Evolutionary conservation across 495 filamentous ascomycete species (phyloP), one percentile per base, ranked within the genome.

Genomic region (Tuber calosporum): DNA sequence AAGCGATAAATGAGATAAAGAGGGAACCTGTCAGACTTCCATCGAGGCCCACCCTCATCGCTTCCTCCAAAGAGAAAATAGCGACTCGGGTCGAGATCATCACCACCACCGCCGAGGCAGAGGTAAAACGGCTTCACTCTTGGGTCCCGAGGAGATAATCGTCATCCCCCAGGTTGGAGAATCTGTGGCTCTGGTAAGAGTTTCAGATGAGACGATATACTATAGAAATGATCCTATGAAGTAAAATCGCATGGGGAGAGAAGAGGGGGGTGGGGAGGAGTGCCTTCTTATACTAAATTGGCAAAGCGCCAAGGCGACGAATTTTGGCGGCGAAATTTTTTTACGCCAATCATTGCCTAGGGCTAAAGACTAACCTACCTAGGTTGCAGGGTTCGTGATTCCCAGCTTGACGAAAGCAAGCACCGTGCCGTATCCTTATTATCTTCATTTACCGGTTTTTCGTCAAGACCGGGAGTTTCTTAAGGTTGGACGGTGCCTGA

Each of bases 221-320:
- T 92, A 90, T 92, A 92, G 88, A 92, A 92, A 90, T 91, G 90
- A 92, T 92, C 91, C 90, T 92, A 89, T 89, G 87, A 89, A 88
- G 86, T 88, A 85, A 79, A 79, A 80, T 85, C 76, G 77, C 71
- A 74, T 74, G 81, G 43, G 15, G 76, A 69, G 58, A 72, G 39
- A 79, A 79, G 76, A 79, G 76, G 72, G 78, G 69, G 36, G 77
- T 39, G 76, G 78, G 76, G 76, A 30, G n/a, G 53, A 45, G 41
- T 11, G 45, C 11, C 6, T 3, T 73, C 75, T 79, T 79, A 79
- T 79, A 79, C 13, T 19, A 22, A 37, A 36, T 11, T 1, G 19
- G 17, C 69, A 37, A 71, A 68, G 39, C 8, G 69, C 73, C 75
- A 75, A 71, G 69, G 13, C n/a, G 53, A 26, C 53, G 11, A 62